A percentile compares a stretch with the other conserved stretches of the same genome.
These are phyloP conservation scores for Parastagonospora nodorum DNA, from an alignment of 2,329 filamentous ascomycete genomes.

Conservation along the genomic window DNA sequence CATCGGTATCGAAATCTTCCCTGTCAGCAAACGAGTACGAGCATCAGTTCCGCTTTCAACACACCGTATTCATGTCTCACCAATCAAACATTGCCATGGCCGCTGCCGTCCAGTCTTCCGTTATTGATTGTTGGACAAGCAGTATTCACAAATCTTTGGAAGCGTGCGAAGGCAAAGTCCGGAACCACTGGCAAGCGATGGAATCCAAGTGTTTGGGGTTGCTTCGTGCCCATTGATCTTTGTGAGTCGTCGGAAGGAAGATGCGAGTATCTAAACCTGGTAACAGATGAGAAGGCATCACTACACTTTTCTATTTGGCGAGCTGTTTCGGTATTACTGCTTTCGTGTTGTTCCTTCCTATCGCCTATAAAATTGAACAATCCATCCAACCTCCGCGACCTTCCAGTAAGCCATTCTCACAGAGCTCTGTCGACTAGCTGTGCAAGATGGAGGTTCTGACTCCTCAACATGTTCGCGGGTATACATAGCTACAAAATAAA, in stretches of 20 bases:
- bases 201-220: slow-evolving; percentile 21
- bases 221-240: slow-evolving; percentile 26
- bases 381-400: too few relatives aligned
- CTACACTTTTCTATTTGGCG: slow-evolving; percentile 11
- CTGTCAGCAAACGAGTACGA: too few relatives aligned
- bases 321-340: not conserved
- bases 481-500: too few relatives aligned
- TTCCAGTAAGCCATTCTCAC: too few relatives aligned
- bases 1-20: too few relatives aligned
- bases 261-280: not conserved
- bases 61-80: not conserved
- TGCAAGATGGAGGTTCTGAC: too few relatives aligned
- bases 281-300: not conserved
- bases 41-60: not conserved
- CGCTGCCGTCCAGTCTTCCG: too few relatives aligned
- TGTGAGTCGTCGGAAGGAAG: slow-evolving; percentile 11
- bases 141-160: not conserved
- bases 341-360: too few relatives aligned
- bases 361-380: too few relatives aligned
- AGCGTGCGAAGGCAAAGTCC: not conserved
- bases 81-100: not conserved
- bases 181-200: slow-evolving; percentile 2
- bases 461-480: too few relatives aligned
- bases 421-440: too few relatives aligned
- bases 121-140: not conserved